Base-by-base conservation (phyloP, 1,284 basidiomycete genomes). In the Acaromyces ingoldii region DNA sequence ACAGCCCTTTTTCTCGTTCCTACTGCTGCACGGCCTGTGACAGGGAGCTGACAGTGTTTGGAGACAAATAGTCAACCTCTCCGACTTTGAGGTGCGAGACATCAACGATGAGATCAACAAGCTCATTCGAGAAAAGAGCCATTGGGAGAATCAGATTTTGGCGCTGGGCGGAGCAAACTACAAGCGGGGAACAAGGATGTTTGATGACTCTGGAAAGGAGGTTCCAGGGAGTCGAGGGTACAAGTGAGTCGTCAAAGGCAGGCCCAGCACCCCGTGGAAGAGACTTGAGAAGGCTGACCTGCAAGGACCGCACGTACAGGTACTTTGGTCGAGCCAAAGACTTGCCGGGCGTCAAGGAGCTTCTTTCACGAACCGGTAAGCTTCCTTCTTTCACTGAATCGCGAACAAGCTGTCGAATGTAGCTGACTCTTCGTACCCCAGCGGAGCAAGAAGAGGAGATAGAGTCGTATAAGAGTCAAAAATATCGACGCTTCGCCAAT, bases 71-170 rank as follows among this genome's bases (percentile, higher is more conserved):
- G 91, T 88, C 70, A 88, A 89, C 47, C 76, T 98, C 74, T 89
- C 88, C 24, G 91, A 98, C 77, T 97, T 95, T 74, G 92, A 97
- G 79, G 85, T 95, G 28, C 86, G 93, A 39, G 93, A 95, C 76
- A 75, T 95, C 39, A 99, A 98, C 74, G 93, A 99, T 76, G 91
- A 97, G 75, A 98, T 99, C 70, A 99, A 99, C 80, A 89, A 87
- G 73, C 80, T 96, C 9, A 79, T 98, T 80, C 82, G 93, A 29
- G 93, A 99, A 77, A 97, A 97, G 77, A 78, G 86, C 29, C 90
- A 95, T 76, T 99, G 91, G 89, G 93, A 97, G 80, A 91, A 90
- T 64, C 92, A 97, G 76, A 96, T 97, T 47, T 84, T 97, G 21
- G 84, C 86, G 13, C 80, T 98, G 1, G 95, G 93, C 47, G 95